Percentiles rank a stretch among this genome's conserved stretches.
Conservation (phyloP, 1,284 basidiomycete genomes). For the Leccinum ponderosum region DNA sequence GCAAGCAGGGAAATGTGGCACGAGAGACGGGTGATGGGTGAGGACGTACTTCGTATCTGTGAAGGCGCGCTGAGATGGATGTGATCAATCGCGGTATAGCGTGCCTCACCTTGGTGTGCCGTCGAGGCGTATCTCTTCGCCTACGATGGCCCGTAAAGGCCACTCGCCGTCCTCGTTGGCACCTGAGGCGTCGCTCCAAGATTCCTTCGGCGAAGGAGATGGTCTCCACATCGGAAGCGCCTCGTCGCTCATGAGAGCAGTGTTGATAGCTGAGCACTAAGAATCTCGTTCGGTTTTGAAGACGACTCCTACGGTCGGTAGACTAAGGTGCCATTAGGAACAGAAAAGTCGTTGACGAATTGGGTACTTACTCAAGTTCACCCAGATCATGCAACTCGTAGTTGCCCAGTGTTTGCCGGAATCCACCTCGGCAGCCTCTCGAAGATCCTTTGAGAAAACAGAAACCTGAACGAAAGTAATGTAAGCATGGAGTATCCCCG, state of each 20-base stretch:
- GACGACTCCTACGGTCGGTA: conserved; percentile 94
- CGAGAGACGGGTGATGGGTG: background rate
- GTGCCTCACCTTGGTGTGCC: no score
- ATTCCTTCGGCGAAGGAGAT: conserved; percentile 36
- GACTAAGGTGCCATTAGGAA: conserved; percentile 43
- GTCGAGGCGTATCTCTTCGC: no score
- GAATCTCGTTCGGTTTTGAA: conserved; percentile 96
- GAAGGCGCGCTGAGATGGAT: no score
- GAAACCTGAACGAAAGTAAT: conserved; percentile 61
- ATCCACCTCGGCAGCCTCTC: conserved; percentile 96
- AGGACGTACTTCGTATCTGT: conserved; percentile 28
- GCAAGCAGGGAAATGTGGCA: background rate
- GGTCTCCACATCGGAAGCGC: conserved; percentile 26
- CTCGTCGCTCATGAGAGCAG: background rate
- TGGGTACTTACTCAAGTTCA: conserved; percentile 76
- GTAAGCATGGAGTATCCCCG: background rate
- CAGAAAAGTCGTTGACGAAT: background rate
- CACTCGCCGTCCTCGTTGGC: conserved; percentile 36
- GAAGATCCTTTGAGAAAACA: conserved; percentile 96
- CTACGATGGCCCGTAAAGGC: conserved; percentile 15
- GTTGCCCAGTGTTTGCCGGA: conserved; percentile 75
- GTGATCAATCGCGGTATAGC: no score
- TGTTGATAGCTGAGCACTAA: conserved; percentile 29
- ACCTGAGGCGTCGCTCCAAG: conserved; percentile 34
- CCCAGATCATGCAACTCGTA: conserved; percentile 92